A percentile compares a stretch with the other conserved stretches of the same genome.
phyloP scores from a whole-genome alignment of 345 rosid genomes.

The Erodium maritimum region DNA sequence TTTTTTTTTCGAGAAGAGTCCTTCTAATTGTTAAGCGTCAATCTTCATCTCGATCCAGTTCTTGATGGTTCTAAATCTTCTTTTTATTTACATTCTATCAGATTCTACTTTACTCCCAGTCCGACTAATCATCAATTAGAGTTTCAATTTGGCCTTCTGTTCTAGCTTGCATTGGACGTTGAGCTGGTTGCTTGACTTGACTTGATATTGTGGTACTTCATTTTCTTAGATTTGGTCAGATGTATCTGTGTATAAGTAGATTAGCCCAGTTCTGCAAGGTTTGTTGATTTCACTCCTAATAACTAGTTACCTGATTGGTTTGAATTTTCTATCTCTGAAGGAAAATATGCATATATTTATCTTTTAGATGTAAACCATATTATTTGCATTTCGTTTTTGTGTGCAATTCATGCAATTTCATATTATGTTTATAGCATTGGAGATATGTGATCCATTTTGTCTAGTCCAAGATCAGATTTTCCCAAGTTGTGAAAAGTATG shows the following conservation, averaged over 20 bases:
- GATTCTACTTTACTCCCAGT: neutral
- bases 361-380: neutral
- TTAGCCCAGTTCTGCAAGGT: neutral
- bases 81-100: neutral
- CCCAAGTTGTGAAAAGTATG: neutral
- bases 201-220: neutral
- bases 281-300: neutral
- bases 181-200: neutral
- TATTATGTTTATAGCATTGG: neutral
- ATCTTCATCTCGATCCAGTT: neutral
- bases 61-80: neutral
- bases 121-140: no score
- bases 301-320: neutral
- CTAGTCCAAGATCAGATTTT: neutral
- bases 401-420: neutral
- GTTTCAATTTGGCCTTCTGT: no score
- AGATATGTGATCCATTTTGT: neutral
- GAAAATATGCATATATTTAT: no score
- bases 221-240: neutral
- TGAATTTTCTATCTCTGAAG: neutral
- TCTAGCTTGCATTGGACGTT: neutral
- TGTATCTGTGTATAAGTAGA: neutral
- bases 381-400: neutral
- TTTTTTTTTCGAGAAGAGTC: neutral
- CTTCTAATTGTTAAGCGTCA: neutral